Percentiles rank a stretch among this genome's conserved stretches.
Conservation (phyloP, 169 alveolate genomes). For the Theileria equi region DNA sequence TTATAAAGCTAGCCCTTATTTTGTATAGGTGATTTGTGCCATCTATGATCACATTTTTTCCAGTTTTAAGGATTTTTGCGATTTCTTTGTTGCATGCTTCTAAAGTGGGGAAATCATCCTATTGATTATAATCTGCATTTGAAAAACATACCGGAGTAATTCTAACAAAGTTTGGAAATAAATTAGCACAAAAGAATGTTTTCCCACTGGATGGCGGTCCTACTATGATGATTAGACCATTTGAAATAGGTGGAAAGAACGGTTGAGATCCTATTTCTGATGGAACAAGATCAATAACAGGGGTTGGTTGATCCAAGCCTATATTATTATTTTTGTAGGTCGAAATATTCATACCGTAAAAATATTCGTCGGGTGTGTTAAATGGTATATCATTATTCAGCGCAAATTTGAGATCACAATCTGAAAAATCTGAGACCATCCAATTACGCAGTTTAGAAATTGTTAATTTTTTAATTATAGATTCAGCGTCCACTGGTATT, state of each 20-base stretch:
- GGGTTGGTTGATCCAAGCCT: slow-evolving; percentile 8
- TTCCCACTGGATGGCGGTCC: slow-evolving; percentile 55
- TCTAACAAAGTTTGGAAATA: neutral
- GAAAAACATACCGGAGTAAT: slow-evolving; percentile 5
- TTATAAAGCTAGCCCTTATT: slow-evolving; percentile 5
- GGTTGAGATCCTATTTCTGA: slow-evolving; percentile 32
- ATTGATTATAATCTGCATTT: too few species aligned
- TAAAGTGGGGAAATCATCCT: neutral
- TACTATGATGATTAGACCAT: slow-evolving; percentile 44
- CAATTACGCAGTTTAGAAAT: slow-evolving; percentile 7
- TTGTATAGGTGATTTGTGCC: neutral
- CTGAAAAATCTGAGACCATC: slow-evolving; percentile 65
- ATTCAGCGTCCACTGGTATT: slow-evolving; percentile 34
- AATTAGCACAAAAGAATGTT: slow-evolving; percentile 28
- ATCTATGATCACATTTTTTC: slow-evolving; percentile 42
- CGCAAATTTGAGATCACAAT: slow-evolving; percentile 73
- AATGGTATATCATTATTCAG: slow-evolving; percentile 59
- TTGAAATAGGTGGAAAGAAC: slow-evolving; percentile 2
- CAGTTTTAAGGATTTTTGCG: neutral
- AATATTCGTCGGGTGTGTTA: slow-evolving; percentile 74
- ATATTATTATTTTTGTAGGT: neutral
- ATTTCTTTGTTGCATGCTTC: neutral
- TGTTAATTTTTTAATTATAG: slow-evolving; percentile 42
- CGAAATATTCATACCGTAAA: slow-evolving; percentile 21
- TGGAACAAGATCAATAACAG: slow-evolving; percentile 38